Base-by-base conservation (phyloP, 108 stramenopile species). In the Halocafeteria seosinensis region DNA sequence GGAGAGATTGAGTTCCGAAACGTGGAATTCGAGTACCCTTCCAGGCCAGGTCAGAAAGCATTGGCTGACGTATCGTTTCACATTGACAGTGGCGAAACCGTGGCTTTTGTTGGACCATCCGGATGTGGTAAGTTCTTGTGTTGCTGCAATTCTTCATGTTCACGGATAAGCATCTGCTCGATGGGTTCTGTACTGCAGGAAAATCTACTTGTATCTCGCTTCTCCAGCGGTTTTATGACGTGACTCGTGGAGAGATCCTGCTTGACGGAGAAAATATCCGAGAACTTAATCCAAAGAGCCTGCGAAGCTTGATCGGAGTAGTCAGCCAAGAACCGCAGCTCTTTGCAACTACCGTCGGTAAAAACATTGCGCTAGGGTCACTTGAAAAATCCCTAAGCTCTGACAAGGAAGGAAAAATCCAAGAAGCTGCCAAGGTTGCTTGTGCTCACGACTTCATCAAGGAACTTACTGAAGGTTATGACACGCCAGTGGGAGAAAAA, bases 401-500 rank as follows among this genome's bases (percentile, higher is more conserved):
- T 28, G 25, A 3, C 57, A 21, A 33, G 13, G 25, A 55, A 31
- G 42, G 42, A n/a, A 75, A 17, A 85, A 82, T 65, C 73, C 72
- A n/a, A 63, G 78, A 74, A 64, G 76, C 51, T 13, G 85, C 85
- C 12, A 59, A 68, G 42, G 63, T 73, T 37, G 87, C 86, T 37
- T 78, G 85, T 53, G 89, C 88, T 25, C 62, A 79, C 32, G 74
- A 82, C 38, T 91, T 82, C 34, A 76, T 82, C 32, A 84, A 84
- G 62, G 77, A 76, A 28, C 70, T 92, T 35, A 79, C 79, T 36
- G 70, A 86, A 13, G 80, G 84, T 21, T 78, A 92, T 57, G 78
- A 91, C 59, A 93, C 90, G 21, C 51, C 80, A 50, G 86, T 90
- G 17, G 92, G 95, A 4, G 88, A 89, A 64, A 78, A 87, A 23